Percentiles rank a stretch among this genome's conserved stretches.
phyloP scores from a whole-genome alignment of 1,284 basidiomycete genomes.

The Boletus semigastroideus region DNA sequence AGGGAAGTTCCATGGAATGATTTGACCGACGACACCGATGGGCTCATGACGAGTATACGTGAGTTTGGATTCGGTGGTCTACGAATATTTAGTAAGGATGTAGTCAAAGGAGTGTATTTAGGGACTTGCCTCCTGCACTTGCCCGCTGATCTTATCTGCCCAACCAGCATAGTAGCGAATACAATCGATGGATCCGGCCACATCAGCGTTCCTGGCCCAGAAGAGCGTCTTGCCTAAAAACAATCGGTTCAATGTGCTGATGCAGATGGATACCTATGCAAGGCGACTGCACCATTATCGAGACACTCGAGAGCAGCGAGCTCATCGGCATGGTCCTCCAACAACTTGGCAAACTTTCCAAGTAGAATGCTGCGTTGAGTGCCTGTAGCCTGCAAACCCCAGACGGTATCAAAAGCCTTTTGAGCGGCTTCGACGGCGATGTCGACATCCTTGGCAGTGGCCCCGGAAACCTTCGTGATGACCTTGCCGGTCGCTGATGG shows the following conservation, averaged over 20 bases:
- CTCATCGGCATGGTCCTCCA: constrained; percentile 62
- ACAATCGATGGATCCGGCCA: constrained; percentile 62
- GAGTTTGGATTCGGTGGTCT: constrained; percentile 70
- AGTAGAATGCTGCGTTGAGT: constrained; percentile 52
- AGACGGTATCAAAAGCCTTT: constrained; percentile 63
- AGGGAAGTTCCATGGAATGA: constrained; percentile 81
- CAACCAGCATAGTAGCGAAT: constrained; percentile 78
- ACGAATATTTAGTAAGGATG: not conserved
- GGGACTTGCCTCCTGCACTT: constrained; percentile 62
- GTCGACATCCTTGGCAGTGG: constrained; percentile 69
- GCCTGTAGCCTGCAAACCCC: constrained; percentile 54
- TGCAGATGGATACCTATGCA: not conserved
- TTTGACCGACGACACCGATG: constrained; percentile 87
- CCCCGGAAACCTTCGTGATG: constrained; percentile 69
- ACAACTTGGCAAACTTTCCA: constrained; percentile 54
- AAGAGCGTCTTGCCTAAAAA: constrained; percentile 67
- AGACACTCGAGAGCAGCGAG: constrained; percentile 61
- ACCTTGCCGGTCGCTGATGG: constrained; percentile 64
- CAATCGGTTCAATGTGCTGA: not conserved
- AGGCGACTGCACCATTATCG: constrained; percentile 41
- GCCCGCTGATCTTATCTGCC: constrained; percentile 87
- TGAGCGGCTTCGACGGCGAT: constrained; percentile 75
- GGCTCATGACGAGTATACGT: constrained; percentile 89
- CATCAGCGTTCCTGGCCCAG: constrained; percentile 73
- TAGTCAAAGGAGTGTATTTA: not conserved